Evolutionary conservation across 1,284 basidiomycete genomes (phyloP), one percentile per base, ranked within the genome.

Genomic region (Trametes hirsuta): DNA sequence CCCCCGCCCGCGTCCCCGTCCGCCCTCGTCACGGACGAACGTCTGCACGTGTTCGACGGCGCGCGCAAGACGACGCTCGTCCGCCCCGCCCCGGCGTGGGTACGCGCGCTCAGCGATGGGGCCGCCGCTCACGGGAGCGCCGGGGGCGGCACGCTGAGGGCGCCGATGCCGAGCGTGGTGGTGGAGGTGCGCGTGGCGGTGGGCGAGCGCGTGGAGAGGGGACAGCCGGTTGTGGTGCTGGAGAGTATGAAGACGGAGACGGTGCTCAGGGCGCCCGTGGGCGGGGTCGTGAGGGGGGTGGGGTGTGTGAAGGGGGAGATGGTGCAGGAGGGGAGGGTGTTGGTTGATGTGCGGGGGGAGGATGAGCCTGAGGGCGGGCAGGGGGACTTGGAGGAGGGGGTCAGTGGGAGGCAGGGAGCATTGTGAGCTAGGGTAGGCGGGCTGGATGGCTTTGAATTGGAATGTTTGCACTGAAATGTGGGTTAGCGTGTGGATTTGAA

Each of bases 211-310:
- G 91, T 97, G n/a, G 84, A 87, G 72, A 85, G 84, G 72, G 93
- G 93, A 0, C 89, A 95, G 71, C 85, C 85, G 8, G 81, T 94
- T 11, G 87, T 95, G 34, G 87, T 97, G 21, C 76, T 97, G 67
- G 95, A 97, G 78, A 95, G 93, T 69, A 97, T 97, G 95, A 97
- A 97, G 84, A 96, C 93, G 65, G 94, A 95, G 79, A 96, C 91
- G 51, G 91, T 92, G 45, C 73, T 97, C 67, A 82, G 93, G 59
- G 86, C 92, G 11, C 81, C 84, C 57, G 79, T 79, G 5, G 79
- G 81, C 45, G 94, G 93, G 10, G 78, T 86, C 6, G 86, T 96
- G 2, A 85, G 80, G 65, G 79, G 81, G 41, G 83, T 96, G 8
- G 86, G 84, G n/a, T 93, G 90, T 69, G 81, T 76, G 71, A 89